Percentiles rank a stretch among this genome's conserved stretches.
phyloP scores from a whole-genome alignment of 352 stramenopile species.

The Peronospora tabacina region DNA sequence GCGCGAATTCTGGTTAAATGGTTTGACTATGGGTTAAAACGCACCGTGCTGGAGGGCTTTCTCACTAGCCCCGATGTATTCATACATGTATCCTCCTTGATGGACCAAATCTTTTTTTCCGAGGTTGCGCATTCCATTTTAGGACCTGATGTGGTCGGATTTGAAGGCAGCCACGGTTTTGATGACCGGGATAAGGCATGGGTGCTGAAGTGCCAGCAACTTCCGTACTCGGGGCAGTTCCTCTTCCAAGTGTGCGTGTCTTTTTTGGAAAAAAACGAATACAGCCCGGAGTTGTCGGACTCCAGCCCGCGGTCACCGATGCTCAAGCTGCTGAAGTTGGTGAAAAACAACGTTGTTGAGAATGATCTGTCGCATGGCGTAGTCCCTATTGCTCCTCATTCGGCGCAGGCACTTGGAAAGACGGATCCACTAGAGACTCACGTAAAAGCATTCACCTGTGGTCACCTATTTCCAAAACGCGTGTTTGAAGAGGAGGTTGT shows the following conservation, averaged over 20 bases:
- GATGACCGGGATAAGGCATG: constrained; percentile 74
- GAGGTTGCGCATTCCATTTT: constrained; percentile 53
- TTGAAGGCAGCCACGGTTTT: constrained; percentile 26
- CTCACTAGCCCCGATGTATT: constrained; percentile 59
- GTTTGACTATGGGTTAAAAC: constrained; percentile 65
- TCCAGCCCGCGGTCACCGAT: constrained; percentile 13
- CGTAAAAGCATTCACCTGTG: constrained; percentile 78
- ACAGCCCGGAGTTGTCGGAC: constrained; percentile 6
- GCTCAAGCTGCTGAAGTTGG: constrained; percentile 45
- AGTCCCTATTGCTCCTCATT: constrained; percentile 56
- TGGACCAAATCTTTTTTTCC: constrained; percentile 73
- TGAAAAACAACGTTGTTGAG: constrained; percentile 70
- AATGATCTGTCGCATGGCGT: constrained; percentile 51
- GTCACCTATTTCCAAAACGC: constrained; percentile 77
- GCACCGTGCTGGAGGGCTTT: constrained; percentile 52
- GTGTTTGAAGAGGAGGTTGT: constrained; percentile 82
- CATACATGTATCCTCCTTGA: constrained; percentile 42
- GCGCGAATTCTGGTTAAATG: constrained; percentile 76
- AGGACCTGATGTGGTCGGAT: constrained; percentile 10
- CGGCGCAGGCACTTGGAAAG: constrained; percentile 59
- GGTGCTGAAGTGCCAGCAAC: constrained; percentile 60
- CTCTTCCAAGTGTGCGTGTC: constrained; percentile 66
- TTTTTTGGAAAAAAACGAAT: constrained; percentile 37
- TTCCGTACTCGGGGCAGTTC: constrained; percentile 76
- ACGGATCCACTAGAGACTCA: constrained; percentile 82